phyloP scores from a whole-genome alignment of 352 stramenopile genomes.

The Achlya hypogyna region DNA sequence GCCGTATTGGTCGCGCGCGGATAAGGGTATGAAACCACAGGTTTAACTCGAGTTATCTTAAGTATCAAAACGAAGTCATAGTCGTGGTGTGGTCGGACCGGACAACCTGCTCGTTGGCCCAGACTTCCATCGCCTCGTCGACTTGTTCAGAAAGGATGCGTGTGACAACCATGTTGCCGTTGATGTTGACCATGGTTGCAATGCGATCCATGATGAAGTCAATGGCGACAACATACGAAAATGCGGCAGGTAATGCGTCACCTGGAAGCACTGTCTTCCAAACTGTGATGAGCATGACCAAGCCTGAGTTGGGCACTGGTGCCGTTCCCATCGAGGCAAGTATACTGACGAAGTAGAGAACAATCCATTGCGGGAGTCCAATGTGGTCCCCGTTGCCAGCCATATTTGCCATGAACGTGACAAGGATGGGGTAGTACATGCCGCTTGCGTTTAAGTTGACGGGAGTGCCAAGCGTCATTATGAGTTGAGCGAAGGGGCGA shows the following conservation, averaged over 20 bases:
- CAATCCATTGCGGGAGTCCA: conserved; percentile 33
- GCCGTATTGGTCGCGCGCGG: too few relatives aligned
- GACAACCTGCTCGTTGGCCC: neutral
- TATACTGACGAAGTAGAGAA: conserved; percentile 45
- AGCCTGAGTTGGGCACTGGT: conserved; percentile 38
- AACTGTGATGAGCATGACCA: conserved; percentile 51
- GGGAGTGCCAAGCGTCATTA: conserved; percentile 62
- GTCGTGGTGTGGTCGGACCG: neutral
- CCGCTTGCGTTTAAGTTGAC: conserved; percentile 46
- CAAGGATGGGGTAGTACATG: conserved; percentile 51
- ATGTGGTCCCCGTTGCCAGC: conserved; percentile 46
- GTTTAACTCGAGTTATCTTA: neutral
- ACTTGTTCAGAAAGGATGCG: conserved; percentile 65
- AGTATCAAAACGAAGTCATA: neutral
- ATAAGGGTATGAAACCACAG: neutral
- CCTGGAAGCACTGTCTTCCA: conserved; percentile 29
- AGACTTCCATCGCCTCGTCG: conserved; percentile 31
- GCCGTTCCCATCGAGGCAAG: conserved; percentile 41
- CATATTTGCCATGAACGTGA: conserved; percentile 54
- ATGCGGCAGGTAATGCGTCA: conserved; percentile 43
- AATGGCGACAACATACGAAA: conserved; percentile 62
- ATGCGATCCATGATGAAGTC: conserved; percentile 63
- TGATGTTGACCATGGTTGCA: conserved; percentile 62
- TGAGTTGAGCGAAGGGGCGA: conserved; percentile 58
- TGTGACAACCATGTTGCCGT: conserved; percentile 56